Conservation (phyloP, 306 rosid species). For the Acacia crassicarpa region DNA sequence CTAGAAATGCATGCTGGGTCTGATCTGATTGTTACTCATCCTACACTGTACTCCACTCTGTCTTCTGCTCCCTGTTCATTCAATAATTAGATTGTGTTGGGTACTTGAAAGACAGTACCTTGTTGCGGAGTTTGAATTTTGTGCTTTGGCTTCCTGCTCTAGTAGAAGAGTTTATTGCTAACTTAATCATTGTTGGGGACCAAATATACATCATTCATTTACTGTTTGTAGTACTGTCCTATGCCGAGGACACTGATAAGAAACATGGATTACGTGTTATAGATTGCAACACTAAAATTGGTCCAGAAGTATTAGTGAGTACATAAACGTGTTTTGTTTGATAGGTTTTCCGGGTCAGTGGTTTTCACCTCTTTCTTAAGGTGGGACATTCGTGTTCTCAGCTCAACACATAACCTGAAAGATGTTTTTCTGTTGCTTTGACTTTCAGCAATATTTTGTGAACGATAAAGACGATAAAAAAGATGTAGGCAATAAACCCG, state of each 20-base stretch:
- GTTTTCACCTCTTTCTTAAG: background rate
- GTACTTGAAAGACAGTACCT: background rate
- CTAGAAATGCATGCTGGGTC: background rate
- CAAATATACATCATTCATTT: constrained; percentile 3
- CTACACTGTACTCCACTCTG: constrained; percentile 5
- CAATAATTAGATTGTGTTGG: background rate
- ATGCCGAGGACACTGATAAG: background rate
- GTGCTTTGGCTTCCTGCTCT: constrained; percentile 7
- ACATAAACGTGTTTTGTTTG: background rate
- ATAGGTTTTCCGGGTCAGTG: background rate
- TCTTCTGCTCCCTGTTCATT: background rate
- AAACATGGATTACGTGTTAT: constrained; percentile 11
- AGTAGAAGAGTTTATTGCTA: background rate
- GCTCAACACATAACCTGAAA: constrained; percentile 1
- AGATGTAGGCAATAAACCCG: constrained; percentile 40
- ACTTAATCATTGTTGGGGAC: background rate
- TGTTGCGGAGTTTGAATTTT: background rate
- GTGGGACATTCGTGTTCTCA: constrained; percentile 9
- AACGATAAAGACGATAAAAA: constrained; percentile 50
- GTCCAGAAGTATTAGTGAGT: background rate
- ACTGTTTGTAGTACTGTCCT: background rate
- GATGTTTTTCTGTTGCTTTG: constrained; percentile 15
- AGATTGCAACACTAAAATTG: background rate
- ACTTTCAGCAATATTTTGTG: constrained; percentile 66
- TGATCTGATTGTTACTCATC: background rate